These are phyloP conservation scores for barrel medic (Medicago truncatula) DNA, from an alignment of 306 rosid species.

Conservation along the genomic window MtrunA17r5.0-ANR NC_053042.1:56361001-56361500, in stretches of 20 bases:
- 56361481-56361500: slow-evolving; percentile 56
- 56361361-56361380: slow-evolving; percentile 21
- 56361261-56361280: slow-evolving; percentile 75
- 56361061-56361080: too few species aligned
- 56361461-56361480: slow-evolving; percentile 88
- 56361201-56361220: slow-evolving; percentile 34
- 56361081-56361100: too few species aligned
- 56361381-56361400: slow-evolving; percentile 18
- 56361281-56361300: slow-evolving; percentile 83
- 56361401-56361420: background rate
- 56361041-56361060: too few species aligned
- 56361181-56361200: background rate
- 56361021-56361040: too few species aligned
- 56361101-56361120: too few species aligned
- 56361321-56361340: slow-evolving; percentile 72
- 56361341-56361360: slow-evolving; percentile 79
- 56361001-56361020: too few species aligned
- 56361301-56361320: slow-evolving; percentile 88
- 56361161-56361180: background rate
- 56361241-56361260: slow-evolving; percentile 96
- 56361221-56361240: slow-evolving; percentile 81
- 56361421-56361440: slow-evolving; percentile 5
- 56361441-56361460: slow-evolving; percentile 32
- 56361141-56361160: too few species aligned
- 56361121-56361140: too few species aligned